Evolutionary conservation across 345 rosid species (phyloP), one percentile per base, ranked within the genome.

Genomic region (Barbarea vulgaris): DNA sequence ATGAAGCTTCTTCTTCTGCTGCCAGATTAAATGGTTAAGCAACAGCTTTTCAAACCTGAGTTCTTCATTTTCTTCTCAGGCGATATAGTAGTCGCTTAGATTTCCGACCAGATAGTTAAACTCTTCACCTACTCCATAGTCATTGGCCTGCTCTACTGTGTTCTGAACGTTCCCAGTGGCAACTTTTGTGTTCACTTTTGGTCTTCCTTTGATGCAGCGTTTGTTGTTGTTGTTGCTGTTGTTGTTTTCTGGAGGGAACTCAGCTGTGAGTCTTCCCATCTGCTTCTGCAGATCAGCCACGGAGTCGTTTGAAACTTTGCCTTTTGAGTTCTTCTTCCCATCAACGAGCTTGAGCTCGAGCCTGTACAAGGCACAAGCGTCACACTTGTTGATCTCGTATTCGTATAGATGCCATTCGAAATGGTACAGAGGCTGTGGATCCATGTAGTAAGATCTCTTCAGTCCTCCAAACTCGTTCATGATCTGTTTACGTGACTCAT

Each of bases 361-460:
- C 78, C 99, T 85, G 81, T 95, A 95, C 83, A 95, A 72, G 65
- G 99, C 99, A 74, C 98, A 95, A 59, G 84, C 97, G 55, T 93
- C 98, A 13, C 88, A 95, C 73, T 93, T 89, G 75, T 80, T 95
- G 85, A 91, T 92, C 87, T 95, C 97, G 66, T 93, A 93, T 79
- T 95, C 99, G 19, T 91, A 91, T n/a, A 96, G 96, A 73, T 96
- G 99, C 99, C 96, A 96, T 74, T 93, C 98, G 22, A 89, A 87
- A 70, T 88, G 85, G 81, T 86, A 85, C 47, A 88, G 85, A 66
- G 99, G 99, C 72, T 96, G 98, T 30, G 99, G 98, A 75, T 96
- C 99, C 99, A 96, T 96, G 83, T 96, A 93, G 69, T 96, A 93
- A 10, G 99, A 96, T 82, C 99, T 88, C 84, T 95, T 95, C 69